A percentile compares a stretch with the other conserved stretches of the same genome.
phyloP scores from a whole-genome alignment of 345 rosid genomes.

The Linum tenue region DNA sequence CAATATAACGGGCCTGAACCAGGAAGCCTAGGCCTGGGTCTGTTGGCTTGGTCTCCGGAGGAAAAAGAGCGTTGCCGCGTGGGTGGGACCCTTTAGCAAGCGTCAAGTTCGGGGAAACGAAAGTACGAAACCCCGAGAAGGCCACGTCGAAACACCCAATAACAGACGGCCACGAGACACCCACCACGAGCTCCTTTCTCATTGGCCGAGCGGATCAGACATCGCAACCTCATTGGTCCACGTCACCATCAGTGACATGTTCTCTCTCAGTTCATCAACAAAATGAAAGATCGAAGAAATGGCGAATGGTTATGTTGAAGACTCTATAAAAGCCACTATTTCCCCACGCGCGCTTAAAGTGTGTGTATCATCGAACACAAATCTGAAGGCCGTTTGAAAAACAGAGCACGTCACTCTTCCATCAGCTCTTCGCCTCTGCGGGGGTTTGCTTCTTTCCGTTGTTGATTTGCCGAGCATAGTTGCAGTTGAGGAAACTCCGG shows the following conservation, averaged over 20 bases:
- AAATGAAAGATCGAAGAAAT: background rate
- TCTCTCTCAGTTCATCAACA: constrained; percentile 8
- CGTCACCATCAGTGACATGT: constrained; percentile 44
- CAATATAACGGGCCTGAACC: too few species aligned
- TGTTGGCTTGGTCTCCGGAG: background rate
- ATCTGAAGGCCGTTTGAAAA: background rate
- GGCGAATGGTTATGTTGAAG: background rate
- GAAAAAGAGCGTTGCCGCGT: background rate
- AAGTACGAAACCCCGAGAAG: background rate
- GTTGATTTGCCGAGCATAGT: too few species aligned
- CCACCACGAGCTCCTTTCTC: constrained; percentile 33
- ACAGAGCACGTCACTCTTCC: background rate
- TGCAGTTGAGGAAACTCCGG: background rate
- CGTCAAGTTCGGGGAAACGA: background rate
- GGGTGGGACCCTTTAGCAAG: background rate
- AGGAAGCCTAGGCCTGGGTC: background rate
- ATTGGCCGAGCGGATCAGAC: constrained; percentile 20
- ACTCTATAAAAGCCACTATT: background rate
- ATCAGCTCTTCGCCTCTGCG: background rate
- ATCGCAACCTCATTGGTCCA: constrained; percentile 42
- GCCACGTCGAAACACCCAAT: constrained; percentile 12
- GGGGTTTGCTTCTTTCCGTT: background rate
- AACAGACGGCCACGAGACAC: constrained; percentile 34
- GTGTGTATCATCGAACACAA: background rate
- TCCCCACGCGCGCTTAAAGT: background rate